phyloP scores from a whole-genome alignment of 2,329 filamentous ascomycete species.

The Fusarium scirpi region DNA sequence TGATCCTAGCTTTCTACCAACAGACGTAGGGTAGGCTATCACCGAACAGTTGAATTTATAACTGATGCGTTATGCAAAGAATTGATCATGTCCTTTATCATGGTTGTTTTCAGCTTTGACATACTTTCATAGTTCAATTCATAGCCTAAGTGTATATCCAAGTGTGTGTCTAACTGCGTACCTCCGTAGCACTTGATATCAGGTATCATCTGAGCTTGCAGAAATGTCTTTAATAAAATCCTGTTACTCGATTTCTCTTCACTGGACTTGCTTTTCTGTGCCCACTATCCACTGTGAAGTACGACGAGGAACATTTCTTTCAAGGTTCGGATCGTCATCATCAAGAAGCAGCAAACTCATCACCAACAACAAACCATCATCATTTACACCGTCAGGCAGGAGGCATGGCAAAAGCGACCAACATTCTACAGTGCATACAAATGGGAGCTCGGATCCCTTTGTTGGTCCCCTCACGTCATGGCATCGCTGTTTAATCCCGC shows the following conservation, averaged over 20 bases:
- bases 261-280: not conserved
- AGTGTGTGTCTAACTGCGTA: not conserved
- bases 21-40: slow-evolving; percentile 12
- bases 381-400: not conserved
- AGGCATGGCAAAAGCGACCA: slow-evolving; percentile 13
- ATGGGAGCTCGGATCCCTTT: slow-evolving; percentile 28
- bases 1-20: not conserved
- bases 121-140: not conserved
- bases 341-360: slow-evolving; percentile 2
- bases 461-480: slow-evolving; percentile 16
- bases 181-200: not conserved
- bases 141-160: not conserved
- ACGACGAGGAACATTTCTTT: not conserved
- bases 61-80: not conserved
- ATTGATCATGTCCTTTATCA: not conserved
- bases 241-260: not conserved
- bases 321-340: not conserved
- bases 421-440: not conserved
- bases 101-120: not conserved
- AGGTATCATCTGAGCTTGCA: not conserved
- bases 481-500: slow-evolving; percentile 14
- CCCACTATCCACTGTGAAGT: not conserved
- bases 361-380: slow-evolving; percentile 6
- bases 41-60: not conserved
- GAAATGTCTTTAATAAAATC: not conserved